These are phyloP conservation scores for Salix koriyanagi DNA, from an alignment of 345 rosid genomes.

Conservation along the genomic window DNA sequence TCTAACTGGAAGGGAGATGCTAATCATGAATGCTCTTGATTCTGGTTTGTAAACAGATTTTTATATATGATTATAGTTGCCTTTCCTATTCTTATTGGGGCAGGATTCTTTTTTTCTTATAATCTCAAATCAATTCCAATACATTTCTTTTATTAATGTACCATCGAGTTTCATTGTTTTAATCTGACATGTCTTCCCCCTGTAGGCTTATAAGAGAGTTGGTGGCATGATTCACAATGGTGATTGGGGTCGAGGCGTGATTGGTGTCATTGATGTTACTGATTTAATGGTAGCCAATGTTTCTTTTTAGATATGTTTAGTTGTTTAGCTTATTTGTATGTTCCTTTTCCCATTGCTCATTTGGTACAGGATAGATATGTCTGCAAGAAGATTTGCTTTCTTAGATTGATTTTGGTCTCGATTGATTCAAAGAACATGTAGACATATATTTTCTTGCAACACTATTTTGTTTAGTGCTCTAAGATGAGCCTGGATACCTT, in stretches of 20 bases:
- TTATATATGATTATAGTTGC: not conserved
- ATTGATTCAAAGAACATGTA: not conserved
- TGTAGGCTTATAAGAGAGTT: slow-evolving; percentile 37
- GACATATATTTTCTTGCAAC: not conserved
- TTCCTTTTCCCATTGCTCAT: not conserved
- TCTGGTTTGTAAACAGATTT: too few relatives aligned
- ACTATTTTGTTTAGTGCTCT: not conserved
- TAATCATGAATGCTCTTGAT: too few relatives aligned
- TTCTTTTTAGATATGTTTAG: not conserved
- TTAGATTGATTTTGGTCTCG: not conserved
- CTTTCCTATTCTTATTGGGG: not conserved
- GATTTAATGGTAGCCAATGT: slow-evolving; percentile 29
- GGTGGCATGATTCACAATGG: slow-evolving; percentile 40
- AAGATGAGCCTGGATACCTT: too few relatives aligned
- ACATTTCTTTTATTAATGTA: not conserved
- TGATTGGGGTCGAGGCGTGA: slow-evolving; percentile 32
- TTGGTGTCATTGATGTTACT: slow-evolving; percentile 37
- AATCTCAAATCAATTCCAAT: not conserved
- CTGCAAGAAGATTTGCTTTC: not conserved
- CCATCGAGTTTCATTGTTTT: not conserved
- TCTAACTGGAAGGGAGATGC: too few relatives aligned
- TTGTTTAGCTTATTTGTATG: not conserved
- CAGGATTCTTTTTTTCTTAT: not conserved
- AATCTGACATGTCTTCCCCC: not conserved
- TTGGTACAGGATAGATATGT: not conserved